phyloP scores from a whole-genome alignment of 2,329 filamentous ascomycete species.

The Dothideomycetidae sp. region DNA sequence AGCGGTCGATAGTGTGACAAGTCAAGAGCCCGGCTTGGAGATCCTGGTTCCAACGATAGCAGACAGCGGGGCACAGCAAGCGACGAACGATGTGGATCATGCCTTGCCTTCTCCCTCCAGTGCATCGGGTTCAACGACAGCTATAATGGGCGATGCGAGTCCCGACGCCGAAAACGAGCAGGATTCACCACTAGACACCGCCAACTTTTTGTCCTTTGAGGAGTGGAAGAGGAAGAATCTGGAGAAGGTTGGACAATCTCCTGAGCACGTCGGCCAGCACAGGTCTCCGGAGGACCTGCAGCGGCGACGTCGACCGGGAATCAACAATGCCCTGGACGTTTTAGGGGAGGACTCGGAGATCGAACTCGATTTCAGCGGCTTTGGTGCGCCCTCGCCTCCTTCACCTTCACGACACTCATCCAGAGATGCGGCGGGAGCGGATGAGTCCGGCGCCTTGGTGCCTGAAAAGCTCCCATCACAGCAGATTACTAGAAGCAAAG shows the following conservation, averaged over 20 bases:
- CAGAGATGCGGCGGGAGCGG: conserved; percentile 6
- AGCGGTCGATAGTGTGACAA: too few relatives aligned
- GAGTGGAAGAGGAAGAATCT: conserved; percentile 96
- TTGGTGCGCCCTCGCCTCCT: conserved; percentile 30
- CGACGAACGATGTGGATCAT: too few relatives aligned
- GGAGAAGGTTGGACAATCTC: conserved; percentile 68
- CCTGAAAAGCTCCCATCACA: conserved; percentile 3
- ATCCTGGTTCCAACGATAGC: too few relatives aligned
- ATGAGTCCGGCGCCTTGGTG: neutral
- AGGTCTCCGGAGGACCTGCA: conserved; percentile 33
- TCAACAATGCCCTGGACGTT: conserved; percentile 58
- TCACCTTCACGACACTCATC: conserved; percentile 3
- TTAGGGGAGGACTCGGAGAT: conserved; percentile 85
- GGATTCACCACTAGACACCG: conserved; percentile 55
- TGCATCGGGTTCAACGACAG: too few relatives aligned
- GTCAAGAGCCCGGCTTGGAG: too few relatives aligned
- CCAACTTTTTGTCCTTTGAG: conserved; percentile 88
- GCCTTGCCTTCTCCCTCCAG: too few relatives aligned
- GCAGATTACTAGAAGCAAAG: conserved; percentile 55
- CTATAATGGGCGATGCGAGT: too few relatives aligned
- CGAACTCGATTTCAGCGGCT: conserved; percentile 53
- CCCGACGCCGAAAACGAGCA: conserved; percentile 39
- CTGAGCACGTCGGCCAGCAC: conserved; percentile 48
- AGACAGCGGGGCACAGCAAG: too few relatives aligned
- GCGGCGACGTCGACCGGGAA: conserved; percentile 37